Evolutionary conservation across 2,329 filamentous ascomycete genomes (phyloP), one percentile per base, ranked within the genome.

Genomic region (Blastomyces emzantsi): DNA sequence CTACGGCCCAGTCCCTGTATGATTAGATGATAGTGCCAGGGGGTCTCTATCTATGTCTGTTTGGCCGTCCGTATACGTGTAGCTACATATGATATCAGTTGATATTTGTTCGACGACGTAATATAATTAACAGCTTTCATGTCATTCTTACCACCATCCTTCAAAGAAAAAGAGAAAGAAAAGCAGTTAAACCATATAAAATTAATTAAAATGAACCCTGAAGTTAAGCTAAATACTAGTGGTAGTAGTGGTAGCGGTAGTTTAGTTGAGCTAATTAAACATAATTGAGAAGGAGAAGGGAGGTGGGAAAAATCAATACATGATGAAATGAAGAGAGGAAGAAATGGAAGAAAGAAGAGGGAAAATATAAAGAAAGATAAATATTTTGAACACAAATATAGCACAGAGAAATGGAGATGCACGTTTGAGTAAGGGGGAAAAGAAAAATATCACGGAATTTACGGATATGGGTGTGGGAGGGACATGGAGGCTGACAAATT

Each of bases 191-290:
- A 51, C 47, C 13, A 9, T 3, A 28, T 52, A 52, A 30, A 52
- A 36, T 55, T 36, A 55, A 36, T 55, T 33, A n/a, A 33, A 55
- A 55, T 22, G 36, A 55, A 55, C 28, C 52, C 52, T 30, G 52
- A 55, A 55, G 17, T 55, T 39, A 19, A 45, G 15, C 7, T n/a
- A 17, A 45, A 4, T 45, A 45, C 11, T 39, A 13, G 36, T 39
- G 9, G 33, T 9, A 36, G 30, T 33, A 7, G 33, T 9, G 11
- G 33, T 9, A 11, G 36, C 8, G 13, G 36, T 39, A 39, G 36
- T 33, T 55, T n/a, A 36, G 8, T 33, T 33, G 25, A 54, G 25
- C 28, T 54, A 54, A 28, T 54, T 54, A 54, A 28, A 54, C 51
- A 54, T 54, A 41, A 22, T 39, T 25, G 22, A 56, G 36, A 55